Evolutionary conservation across 176 grass and related monocot genomes (phyloP).

Genomic region (Lolium rigidum): DNA sequence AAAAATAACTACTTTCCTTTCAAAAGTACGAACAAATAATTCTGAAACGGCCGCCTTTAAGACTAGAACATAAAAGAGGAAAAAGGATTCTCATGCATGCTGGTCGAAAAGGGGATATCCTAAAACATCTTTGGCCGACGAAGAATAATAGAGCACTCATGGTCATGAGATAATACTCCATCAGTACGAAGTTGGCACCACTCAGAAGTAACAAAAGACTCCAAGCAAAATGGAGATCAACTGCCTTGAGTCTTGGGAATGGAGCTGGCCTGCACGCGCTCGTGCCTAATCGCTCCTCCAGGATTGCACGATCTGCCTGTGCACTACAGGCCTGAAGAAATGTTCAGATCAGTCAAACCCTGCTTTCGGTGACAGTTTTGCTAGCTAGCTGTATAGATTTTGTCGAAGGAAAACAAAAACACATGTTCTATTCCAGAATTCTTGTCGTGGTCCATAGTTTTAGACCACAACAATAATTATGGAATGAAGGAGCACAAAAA

Average conservation of each 20-base stretch:
- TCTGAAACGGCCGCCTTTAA: neutral
- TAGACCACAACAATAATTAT: no score
- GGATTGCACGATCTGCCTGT: constrained; percentile 5
- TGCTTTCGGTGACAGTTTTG: constrained; percentile 20
- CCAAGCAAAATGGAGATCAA: neutral
- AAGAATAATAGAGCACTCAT: neutral
- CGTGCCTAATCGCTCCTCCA: neutral
- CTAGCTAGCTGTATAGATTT: neutral
- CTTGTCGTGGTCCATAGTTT: no score
- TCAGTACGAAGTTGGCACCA: neutral
- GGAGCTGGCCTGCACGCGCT: neutral
- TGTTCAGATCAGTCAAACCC: neutral
- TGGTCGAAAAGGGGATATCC: constrained; percentile 24
- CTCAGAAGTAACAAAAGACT: neutral
- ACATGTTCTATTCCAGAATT: no score
- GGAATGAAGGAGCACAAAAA: no score
- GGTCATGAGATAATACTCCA: neutral
- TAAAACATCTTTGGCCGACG: constrained; percentile 14
- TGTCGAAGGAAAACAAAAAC: no score
- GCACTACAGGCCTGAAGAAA: neutral
- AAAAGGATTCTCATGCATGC: neutral
- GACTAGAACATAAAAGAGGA: neutral
- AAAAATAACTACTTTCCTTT: neutral
- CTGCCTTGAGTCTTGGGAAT: neutral
- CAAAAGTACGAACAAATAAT: neutral